Evolutionary conservation across 768 basidiomycete genomes (phyloP), one percentile per base, ranked within the genome.

Genomic region (Atractiella rhizophila): DNA sequence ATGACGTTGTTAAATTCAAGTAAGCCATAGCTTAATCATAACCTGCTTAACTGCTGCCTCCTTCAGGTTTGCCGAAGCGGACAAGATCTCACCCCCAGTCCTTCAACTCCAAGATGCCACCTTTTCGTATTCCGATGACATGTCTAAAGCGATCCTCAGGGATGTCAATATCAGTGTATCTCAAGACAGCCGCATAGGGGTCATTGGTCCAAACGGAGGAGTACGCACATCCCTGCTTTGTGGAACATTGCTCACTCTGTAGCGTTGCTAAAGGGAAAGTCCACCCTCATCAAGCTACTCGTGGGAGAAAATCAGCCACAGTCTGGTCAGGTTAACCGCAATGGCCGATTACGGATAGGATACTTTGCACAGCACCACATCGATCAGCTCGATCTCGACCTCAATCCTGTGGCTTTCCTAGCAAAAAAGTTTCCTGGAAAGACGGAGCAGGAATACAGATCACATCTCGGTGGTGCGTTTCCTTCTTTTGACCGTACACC

Each of bases 331-430:
- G 71, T 85, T 36, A 82, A 68, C 37, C 73, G 80, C 38, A 96
- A 96, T 57, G 85, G 85, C 28, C 74, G 91, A 39, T 64, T 94
- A 39, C 69, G 88, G 48, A 69, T 63, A 37, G 61, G 59, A 24
- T 86, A 85, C 63, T 85, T 83, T 58, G 76, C 79, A n/a, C 79
- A 82, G 51, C 81, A 91, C 56, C 91, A 96, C 57, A 78, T 98
- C 37, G 91, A 98, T 57, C 74, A 76, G 18, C 68, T 98, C 42
- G 67, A 71, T 30, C 73, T 82, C 1, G 66, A 66, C 4, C 68
- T 91, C 70, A 74, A 73, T n/a, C 80, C 88, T 0, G 91, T 96
- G 9, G 76, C 80, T 52, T 94, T 91, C 63, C 63, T 98, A 24
- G 81, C 82, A 12, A 71, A 73, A 19, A 79, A 70, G 53, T 94